Evolutionary conservation across 768 basidiomycete species (phyloP).

Genomic region (Clitopilus hobsonii): DNA sequence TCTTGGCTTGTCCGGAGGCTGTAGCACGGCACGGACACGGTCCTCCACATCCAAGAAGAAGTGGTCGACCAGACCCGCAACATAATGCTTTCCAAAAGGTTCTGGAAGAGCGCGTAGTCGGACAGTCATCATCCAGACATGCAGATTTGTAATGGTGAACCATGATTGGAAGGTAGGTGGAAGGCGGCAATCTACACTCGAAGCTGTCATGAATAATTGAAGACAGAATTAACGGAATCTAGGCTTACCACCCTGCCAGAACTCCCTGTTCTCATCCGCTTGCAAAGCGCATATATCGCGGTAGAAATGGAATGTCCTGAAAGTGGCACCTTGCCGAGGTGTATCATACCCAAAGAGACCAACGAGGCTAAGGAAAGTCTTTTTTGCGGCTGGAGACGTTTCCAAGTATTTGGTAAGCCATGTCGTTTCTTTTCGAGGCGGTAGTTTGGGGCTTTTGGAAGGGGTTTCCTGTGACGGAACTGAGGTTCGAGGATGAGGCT

Average conservation of each 20-base stretch:
- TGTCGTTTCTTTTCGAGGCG: constrained; percentile 22
- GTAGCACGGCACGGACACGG: constrained; percentile 77
- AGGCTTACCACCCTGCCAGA: constrained; percentile 66
- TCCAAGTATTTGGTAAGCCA: constrained; percentile 57
- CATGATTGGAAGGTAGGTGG: constrained; percentile 96
- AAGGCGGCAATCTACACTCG: constrained; percentile 62
- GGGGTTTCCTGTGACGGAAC: neutral
- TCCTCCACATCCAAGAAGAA: constrained; percentile 94
- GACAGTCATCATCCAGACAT: constrained; percentile 87
- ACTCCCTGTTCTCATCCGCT: constrained; percentile 54
- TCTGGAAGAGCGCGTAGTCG: constrained; percentile 80
- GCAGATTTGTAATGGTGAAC: constrained; percentile 91
- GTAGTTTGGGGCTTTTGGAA: neutral
- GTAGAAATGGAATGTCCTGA: constrained; percentile 56
- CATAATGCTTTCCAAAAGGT: constrained; percentile 60
- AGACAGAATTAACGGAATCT: too few species aligned
- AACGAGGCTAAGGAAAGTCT: constrained; percentile 43
- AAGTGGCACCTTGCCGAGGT: constrained; percentile 55
- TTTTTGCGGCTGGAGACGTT: constrained; percentile 40
- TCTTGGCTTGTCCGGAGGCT: constrained; percentile 40
- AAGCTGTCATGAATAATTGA: too few species aligned
- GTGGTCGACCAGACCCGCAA: constrained; percentile 86
- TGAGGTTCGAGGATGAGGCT: neutral
- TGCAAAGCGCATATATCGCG: constrained; percentile 47
- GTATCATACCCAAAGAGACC: constrained; percentile 55